Evolutionary conservation across 2,329 filamentous ascomycete genomes (phyloP).

Genomic region (Aureobasidium zeae): DNA sequence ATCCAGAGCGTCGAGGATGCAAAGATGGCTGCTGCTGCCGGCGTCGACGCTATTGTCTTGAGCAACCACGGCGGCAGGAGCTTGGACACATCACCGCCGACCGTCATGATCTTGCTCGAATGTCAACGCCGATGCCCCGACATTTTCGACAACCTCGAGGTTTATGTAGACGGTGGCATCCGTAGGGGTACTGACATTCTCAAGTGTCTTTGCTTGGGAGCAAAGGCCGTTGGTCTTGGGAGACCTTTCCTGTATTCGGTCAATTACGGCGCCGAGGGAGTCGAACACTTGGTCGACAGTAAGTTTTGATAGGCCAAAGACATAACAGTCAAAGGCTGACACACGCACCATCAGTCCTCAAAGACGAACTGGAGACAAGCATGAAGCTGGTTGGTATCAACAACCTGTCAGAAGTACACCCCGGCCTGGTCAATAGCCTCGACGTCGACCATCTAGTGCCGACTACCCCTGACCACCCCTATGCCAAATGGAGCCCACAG

Average conservation of each 20-base stretch:
- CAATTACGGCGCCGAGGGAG: conserved; percentile 49
- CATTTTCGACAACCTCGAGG: conserved; percentile 51
- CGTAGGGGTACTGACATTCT: conserved; percentile 58
- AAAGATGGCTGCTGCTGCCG: conserved; percentile 33
- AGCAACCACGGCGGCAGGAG: conserved; percentile 47
- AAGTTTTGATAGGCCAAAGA: not conserved
- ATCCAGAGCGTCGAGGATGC: conserved; percentile 35
- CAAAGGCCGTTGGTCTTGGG: conserved; percentile 53
- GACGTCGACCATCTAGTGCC: conserved; percentile 45
- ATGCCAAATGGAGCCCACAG: conserved; percentile 14
- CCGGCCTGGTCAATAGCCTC: conserved; percentile 49
- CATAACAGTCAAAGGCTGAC: not conserved
- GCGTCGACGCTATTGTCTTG: conserved; percentile 39
- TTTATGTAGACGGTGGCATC: conserved; percentile 57
- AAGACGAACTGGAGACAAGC: conserved; percentile 53
- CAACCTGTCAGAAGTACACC: conserved; percentile 50
- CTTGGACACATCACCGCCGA: conserved; percentile 43
- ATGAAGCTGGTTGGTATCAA: conserved; percentile 59
- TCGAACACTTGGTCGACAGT: conserved; percentile 30
- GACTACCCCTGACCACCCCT: conserved; percentile 14
- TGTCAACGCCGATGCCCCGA: conserved; percentile 52
- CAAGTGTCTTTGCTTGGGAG: conserved; percentile 57
- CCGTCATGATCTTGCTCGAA: conserved; percentile 53
- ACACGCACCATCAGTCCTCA: conserved; percentile 25
- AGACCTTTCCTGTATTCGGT: conserved; percentile 52